phyloP scores from a whole-genome alignment of 2,329 filamentous ascomycete genomes.

The Daldinia sp. region DNA sequence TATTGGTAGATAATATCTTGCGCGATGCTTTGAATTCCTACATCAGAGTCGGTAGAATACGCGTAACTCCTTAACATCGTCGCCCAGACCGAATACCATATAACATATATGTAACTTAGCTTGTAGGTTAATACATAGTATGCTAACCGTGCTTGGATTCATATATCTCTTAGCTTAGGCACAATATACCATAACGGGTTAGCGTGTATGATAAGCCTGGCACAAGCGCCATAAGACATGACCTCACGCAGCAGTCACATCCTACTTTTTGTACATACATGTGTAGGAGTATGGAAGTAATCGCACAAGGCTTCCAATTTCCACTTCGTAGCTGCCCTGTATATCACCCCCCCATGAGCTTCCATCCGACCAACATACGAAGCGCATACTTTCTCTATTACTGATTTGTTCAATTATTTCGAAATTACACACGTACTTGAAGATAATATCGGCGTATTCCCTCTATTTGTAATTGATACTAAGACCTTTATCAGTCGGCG shows the following conservation, averaged over 20 bases:
- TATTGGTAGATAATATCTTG: background rate
- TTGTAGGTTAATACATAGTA: too few species aligned
- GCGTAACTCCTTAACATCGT: background rate
- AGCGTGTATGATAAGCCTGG: conserved; percentile 5
- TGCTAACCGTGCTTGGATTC: background rate
- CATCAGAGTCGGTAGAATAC: background rate
- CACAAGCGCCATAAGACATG: conserved; percentile 32
- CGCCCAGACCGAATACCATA: too few species aligned
- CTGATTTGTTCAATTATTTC: background rate
- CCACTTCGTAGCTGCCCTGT: conserved; percentile 17
- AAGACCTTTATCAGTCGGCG: conserved; percentile 10
- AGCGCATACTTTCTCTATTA: conserved; percentile 5
- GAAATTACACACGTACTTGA: background rate
- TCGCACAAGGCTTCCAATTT: conserved; percentile 32
- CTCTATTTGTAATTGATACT: conserved; percentile 12
- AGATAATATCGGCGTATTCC: conserved; percentile 11
- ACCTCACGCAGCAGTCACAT: conserved; percentile 33
- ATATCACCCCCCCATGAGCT: conserved; percentile 4
- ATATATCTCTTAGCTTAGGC: background rate
- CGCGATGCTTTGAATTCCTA: background rate
- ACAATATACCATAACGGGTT: background rate
- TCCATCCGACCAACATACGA: conserved; percentile 6
- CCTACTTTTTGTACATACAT: background rate
- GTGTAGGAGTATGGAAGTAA: background rate
- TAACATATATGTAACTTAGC: too few species aligned